These are phyloP conservation scores for Pythium vanterpoolii DNA, from an alignment of 352 stramenopile genomes.

Conservation along the genomic window DNA sequence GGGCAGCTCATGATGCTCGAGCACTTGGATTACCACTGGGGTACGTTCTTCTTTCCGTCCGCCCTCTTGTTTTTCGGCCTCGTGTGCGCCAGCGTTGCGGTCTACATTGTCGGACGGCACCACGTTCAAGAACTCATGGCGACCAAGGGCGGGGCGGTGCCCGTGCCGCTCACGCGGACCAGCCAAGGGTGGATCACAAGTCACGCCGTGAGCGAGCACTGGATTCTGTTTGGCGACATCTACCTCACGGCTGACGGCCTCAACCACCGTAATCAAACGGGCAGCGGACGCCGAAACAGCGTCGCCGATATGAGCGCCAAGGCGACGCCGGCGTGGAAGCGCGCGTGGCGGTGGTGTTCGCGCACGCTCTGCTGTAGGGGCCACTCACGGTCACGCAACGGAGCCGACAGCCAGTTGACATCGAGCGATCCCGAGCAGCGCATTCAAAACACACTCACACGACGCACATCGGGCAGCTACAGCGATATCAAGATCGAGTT, in stretches of 20 bases:
- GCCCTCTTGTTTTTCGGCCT: slow-evolving; percentile 77
- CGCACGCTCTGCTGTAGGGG: slow-evolving; percentile 5
- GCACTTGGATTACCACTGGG: slow-evolving; percentile 71
- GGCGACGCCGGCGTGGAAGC: slow-evolving; percentile 16
- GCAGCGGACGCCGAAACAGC: slow-evolving; percentile 42
- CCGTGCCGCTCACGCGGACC: slow-evolving; percentile 72
- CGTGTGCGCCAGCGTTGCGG: slow-evolving; percentile 60
- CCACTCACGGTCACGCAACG: neutral
- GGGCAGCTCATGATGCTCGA: slow-evolving; percentile 79
- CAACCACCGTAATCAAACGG: slow-evolving; percentile 50
- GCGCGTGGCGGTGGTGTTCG: slow-evolving; percentile 24
- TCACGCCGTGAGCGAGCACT: slow-evolving; percentile 75
- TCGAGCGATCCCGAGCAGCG: slow-evolving; percentile 65
- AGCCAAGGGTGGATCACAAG: slow-evolving; percentile 79
- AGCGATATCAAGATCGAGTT: slow-evolving; percentile 71
- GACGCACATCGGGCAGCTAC: slow-evolving; percentile 78
- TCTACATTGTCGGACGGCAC: slow-evolving; percentile 81
- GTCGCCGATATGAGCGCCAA: slow-evolving; percentile 34
- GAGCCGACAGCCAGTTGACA: slow-evolving; percentile 21
- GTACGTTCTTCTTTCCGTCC: slow-evolving; percentile 67
- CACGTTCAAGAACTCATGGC: slow-evolving; percentile 83
- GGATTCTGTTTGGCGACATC: slow-evolving; percentile 80
- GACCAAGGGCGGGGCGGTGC: slow-evolving; percentile 68
- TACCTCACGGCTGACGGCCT: slow-evolving; percentile 62
- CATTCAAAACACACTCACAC: slow-evolving; percentile 60